Base-by-base conservation (phyloP, 805 yeast species). In the Kazachstania bromeliacearum region DNA sequence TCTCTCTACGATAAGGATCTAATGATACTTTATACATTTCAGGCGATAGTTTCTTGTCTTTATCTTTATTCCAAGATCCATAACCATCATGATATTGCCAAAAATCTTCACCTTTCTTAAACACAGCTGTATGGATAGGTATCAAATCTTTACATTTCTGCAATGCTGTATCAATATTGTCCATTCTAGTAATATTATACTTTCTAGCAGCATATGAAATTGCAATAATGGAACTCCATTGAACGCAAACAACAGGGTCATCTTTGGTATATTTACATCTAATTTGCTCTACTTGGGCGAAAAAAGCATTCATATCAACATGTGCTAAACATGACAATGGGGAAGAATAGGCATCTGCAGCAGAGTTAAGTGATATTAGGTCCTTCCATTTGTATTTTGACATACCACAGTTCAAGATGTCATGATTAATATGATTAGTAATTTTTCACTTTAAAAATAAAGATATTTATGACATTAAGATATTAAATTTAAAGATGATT, bases 111-210 rank as follows among this genome's bases (percentile, higher is more conserved):
- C 97, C 96, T 47, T 79, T 82, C 49, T 75, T 78, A 65, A 84
- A 92, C 1, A 89, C 95, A 0, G 97, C 95, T 0, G 96, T 94
- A 55, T 92, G 98, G 1, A 92, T 88, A 2, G 82, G 70, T 2
- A 82, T 69, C 4, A 92, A 57, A 28, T 68, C 59, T 1, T 94
- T 92, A 46, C 97, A 89, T 55, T 84, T 79, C 39, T 71, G 59
- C 40, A 67, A 64, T 0, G 96, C 96, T 3, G 75, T 68, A 7
- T 70, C 70, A 0, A 85, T 55, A 0, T 73, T 66, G 51, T 83
- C 92, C 79, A 85, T 79, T 40, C 98, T 62, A 12, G 73, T 66
- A 15, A 92, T 77, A 0, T 96, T 96, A 53, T 54, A 87, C 37
- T 77, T 75, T 27, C 96, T 66, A 0, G 98, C 97, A 0, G 96